Percentiles rank a stretch among this genome's conserved stretches.
phyloP scores from a whole-genome alignment of 805 yeast genomes.

The Lachancea nothofagi region DNA sequence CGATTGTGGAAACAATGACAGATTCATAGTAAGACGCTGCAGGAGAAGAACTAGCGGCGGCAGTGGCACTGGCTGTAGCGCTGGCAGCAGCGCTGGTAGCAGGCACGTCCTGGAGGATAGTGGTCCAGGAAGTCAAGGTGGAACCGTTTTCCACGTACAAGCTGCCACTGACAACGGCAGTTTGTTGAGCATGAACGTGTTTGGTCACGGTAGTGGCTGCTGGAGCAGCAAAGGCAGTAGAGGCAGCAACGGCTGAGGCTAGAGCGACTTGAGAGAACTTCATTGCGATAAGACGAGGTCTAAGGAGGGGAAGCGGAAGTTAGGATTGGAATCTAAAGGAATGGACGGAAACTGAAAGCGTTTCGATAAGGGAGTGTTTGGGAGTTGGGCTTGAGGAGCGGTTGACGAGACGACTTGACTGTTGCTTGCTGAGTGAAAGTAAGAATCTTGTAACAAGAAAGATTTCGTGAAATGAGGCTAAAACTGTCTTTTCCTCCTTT shows the following conservation, averaged over 20 bases:
- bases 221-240: constrained; percentile 19
- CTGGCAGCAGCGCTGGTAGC: constrained; percentile 12
- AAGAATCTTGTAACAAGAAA: too few species aligned
- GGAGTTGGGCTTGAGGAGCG: too few species aligned
- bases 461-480: too few species aligned
- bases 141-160: constrained; percentile 25
- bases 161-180: constrained; percentile 26
- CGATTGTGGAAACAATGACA: constrained; percentile 2
- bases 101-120: constrained; percentile 13
- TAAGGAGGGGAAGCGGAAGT: background rate
- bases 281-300: constrained; percentile 13
- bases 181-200: constrained; percentile 24
- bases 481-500: too few species aligned
- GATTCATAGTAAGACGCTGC: too few species aligned
- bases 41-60: constrained; percentile 1
- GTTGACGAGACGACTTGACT: too few species aligned
- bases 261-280: constrained; percentile 21
- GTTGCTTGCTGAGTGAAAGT: too few species aligned
- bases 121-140: constrained; percentile 22
- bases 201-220: constrained; percentile 29
- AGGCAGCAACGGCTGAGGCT: constrained; percentile 19
- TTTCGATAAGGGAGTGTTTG: too few species aligned
- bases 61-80: constrained; percentile 12
- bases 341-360: constrained; percentile 1
- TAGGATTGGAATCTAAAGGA: constrained; percentile 1